Conservation (phyloP, 768 basidiomycete genomes). For the Sporobolomyces roseus region DNA sequence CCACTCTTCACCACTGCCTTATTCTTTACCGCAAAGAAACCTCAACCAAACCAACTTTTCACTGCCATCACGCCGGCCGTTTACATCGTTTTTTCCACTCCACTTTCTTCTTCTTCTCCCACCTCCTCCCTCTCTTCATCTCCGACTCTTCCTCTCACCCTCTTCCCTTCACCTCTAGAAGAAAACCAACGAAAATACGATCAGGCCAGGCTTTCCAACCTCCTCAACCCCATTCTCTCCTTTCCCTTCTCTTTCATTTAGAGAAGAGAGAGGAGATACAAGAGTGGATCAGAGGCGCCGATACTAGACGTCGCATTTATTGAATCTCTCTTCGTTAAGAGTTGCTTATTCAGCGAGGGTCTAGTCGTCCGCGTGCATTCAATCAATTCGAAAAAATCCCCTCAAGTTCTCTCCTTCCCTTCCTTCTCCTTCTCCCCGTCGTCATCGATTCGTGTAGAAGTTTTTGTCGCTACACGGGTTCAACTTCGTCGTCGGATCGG, state of each 20-base stretch:
- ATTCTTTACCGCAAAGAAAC: not conserved
- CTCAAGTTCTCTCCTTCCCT: not conserved
- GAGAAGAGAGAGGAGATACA: too few relatives aligned
- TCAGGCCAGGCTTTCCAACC: constrained; percentile 2
- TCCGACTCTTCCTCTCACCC: not conserved
- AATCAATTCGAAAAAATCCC: not conserved
- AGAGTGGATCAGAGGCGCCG: too few relatives aligned
- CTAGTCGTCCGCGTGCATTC: constrained; percentile 12
- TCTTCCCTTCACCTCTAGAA: constrained; percentile 1
- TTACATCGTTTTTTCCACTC: not conserved
- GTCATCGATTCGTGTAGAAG: too few relatives aligned
- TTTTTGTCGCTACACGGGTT: too few relatives aligned
- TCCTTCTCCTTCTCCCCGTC: too few relatives aligned
- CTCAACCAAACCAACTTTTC: not conserved
- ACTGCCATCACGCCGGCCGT: constrained; percentile 3
- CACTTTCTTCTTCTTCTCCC: not conserved
- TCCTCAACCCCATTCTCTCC: not conserved
- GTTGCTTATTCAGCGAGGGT: constrained; percentile 1
- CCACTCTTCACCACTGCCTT: not conserved
- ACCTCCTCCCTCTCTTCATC: not conserved
- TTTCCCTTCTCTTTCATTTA: not conserved
- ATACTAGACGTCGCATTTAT: not conserved
- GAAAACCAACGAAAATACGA: too few relatives aligned
- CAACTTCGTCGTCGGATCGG: too few relatives aligned
- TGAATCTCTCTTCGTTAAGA: not conserved